A percentile compares a stretch with the other conserved stretches of the same genome.
These are phyloP conservation scores for Pichia sp. DNA, from an alignment of 1,139 yeast genomes.

Conservation along the genomic window DNA sequence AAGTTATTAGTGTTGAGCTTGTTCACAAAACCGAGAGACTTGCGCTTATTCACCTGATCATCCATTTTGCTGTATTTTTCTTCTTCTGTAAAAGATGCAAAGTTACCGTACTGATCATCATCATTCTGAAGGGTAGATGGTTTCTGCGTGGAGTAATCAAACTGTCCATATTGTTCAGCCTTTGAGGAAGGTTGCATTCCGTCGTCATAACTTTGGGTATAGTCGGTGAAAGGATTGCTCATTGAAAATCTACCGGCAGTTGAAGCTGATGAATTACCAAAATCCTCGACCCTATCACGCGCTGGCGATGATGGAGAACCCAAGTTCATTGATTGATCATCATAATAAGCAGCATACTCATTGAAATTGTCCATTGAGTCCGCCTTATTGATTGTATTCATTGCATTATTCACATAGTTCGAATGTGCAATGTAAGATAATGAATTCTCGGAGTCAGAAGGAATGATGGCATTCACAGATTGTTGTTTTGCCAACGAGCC, in stretches of 20 bases:
- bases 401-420: neutral
- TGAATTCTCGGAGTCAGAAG: conserved; percentile 17
- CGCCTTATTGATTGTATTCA: neutral
- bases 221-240: conserved; percentile 13
- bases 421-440: conserved; percentile 5
- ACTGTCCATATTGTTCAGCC: too few species aligned
- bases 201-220: conserved; percentile 13
- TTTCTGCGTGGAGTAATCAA: too few species aligned
- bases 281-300: too few species aligned
- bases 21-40: conserved; percentile 11
- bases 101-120: neutral
- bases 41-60: conserved; percentile 6
- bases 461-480: conserved; percentile 9
- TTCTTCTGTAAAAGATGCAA: too few species aligned
- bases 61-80: too few species aligned
- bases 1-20: conserved; percentile 4
- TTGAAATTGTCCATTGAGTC: conserved; percentile 1
- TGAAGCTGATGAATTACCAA: neutral
- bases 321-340: too few species aligned
- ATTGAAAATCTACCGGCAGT: conserved; percentile 1
- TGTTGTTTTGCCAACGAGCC: conserved; percentile 18
- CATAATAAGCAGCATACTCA: conserved; percentile 6
- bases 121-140: neutral
- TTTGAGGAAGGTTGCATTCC: too few species aligned
- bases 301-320: neutral